Evolutionary conservation across 805 yeast species (phyloP), one percentile per base, ranked within the genome.

Genomic region (Sugiyamaella americana): DNA sequence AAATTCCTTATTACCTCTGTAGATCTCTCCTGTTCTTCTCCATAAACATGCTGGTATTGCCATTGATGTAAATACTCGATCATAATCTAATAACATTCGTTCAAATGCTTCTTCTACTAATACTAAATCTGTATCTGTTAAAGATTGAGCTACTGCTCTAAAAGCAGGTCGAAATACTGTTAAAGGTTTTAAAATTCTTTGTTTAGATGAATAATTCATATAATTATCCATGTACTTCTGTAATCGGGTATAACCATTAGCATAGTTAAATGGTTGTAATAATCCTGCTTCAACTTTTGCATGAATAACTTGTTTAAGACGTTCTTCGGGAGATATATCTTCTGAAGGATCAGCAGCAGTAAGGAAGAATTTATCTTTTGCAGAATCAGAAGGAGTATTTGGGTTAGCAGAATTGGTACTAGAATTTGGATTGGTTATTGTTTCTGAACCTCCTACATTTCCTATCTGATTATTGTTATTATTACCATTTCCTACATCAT

Each of bases 311-410:
- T 88, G 94, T 59, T 87, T 87, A 55, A 91, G 71, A 50, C 97
- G 74, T 60, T 88, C 97, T 60, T 89, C 97, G 0, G 97, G 96
- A 0, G 95, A 85, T 32, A 85, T 83, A 54, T 87, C 96, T 2
- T 91, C 87, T 0, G 96, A 85, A 3, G 98, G 98, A 62, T 91
- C 98, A 0, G 97, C 97, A 0, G 98, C 98, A 0, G 97, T 91
- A 41, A 91, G 68, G 68, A 91, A 89, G 66, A 91, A 91, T 64
- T 88, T 88, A 61, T 89, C 97, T 53, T 87, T 75, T 1, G 96
- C 95, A 1, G 93, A 38, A 44, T 55, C 53, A 35, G 23, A 26
- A 5, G 30, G 32, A 26, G 8, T 26, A 26, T 26, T 26, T 42
- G n/a, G 20, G 18, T 10, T 35, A 35, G 37, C 20, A 13, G 37